Conservation (phyloP, 1,284 basidiomycete species). For the Cutaneotrichosporon dermatis region DNA sequence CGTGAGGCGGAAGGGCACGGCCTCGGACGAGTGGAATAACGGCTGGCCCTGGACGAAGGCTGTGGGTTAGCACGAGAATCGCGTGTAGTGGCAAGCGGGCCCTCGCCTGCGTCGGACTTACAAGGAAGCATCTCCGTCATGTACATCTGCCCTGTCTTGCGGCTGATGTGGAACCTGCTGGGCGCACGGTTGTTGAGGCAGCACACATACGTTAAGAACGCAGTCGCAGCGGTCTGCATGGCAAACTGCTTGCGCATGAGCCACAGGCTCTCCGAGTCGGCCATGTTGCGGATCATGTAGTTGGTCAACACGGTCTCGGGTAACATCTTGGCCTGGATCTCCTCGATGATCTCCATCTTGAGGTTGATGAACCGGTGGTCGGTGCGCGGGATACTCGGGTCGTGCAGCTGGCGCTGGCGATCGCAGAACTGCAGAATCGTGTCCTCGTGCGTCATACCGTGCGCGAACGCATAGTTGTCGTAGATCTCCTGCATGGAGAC, state of each 20-base stretch:
- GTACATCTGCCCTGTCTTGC: constrained; percentile 79
- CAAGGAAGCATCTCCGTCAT: constrained; percentile 88
- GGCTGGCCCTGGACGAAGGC: constrained; percentile 57
- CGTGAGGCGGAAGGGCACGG: constrained; percentile 93
- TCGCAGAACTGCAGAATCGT: constrained; percentile 78
- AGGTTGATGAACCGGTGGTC: constrained; percentile 37
- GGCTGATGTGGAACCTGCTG: constrained; percentile 79
- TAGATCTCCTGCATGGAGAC: constrained; percentile 90
- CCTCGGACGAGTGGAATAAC: constrained; percentile 71
- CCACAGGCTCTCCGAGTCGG: constrained; percentile 82
- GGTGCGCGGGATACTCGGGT: constrained; percentile 38
- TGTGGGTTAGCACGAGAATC: constrained; percentile 24
- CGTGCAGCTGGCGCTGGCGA: constrained; percentile 65
- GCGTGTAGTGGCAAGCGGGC: too few relatives aligned
- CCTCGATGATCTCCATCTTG: constrained; percentile 83
- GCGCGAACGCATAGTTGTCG: constrained; percentile 78
- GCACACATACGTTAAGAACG: constrained; percentile 90
- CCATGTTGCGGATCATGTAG: constrained; percentile 86
- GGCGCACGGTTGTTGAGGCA: constrained; percentile 81
- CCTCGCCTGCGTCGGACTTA: constrained; percentile 40
- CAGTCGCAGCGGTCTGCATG: constrained; percentile 76
- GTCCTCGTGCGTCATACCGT: constrained; percentile 79
- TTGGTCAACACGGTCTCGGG: constrained; percentile 83
- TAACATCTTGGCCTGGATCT: constrained; percentile 81
- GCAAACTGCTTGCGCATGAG: constrained; percentile 97